These are phyloP conservation scores for Termitomyces sp. DNA, from an alignment of 768 basidiomycete species.

Conservation along the genomic window DNA sequence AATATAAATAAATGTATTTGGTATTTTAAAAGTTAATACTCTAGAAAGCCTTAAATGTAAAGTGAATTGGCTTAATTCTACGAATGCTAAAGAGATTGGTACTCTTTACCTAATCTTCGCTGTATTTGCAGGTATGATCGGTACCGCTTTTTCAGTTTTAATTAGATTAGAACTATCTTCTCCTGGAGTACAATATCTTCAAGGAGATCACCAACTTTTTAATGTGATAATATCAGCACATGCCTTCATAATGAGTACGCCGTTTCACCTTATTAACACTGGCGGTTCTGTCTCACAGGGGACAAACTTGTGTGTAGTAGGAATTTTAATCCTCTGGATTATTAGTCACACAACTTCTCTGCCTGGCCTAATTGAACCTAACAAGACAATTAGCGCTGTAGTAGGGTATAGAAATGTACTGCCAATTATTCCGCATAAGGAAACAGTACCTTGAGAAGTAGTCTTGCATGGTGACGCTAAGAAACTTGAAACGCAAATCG, in stretches of 20 bases:
- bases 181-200: conserved; percentile 3
- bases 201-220: conserved; percentile 4
- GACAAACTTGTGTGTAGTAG: not conserved
- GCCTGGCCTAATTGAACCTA: not conserved
- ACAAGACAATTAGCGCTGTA: not conserved
- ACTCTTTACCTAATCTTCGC: conserved; percentile 10
- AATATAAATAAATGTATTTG: not conserved
- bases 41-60: not conserved
- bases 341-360: not conserved
- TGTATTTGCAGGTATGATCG: conserved; percentile 7
- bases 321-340: not conserved
- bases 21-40: not conserved
- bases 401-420: not conserved
- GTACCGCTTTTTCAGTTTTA: conserved; percentile 4
- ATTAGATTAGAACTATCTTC: conserved; percentile 6
- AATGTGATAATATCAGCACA: conserved; percentile 5
- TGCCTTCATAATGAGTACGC: conserved; percentile 4
- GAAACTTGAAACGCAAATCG: not conserved
- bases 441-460: not conserved
- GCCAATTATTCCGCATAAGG: not conserved
- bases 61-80: conserved; percentile 7
- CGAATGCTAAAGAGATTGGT: conserved; percentile 10
- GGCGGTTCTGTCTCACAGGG: not conserved
- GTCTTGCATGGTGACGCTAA: not conserved
- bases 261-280: not conserved